A percentile compares a stretch with the other conserved stretches of the same genome.
These are phyloP conservation scores for Amanita muscaria DNA, from an alignment of 768 basidiomycete species.

Conservation along the genomic window DNA sequence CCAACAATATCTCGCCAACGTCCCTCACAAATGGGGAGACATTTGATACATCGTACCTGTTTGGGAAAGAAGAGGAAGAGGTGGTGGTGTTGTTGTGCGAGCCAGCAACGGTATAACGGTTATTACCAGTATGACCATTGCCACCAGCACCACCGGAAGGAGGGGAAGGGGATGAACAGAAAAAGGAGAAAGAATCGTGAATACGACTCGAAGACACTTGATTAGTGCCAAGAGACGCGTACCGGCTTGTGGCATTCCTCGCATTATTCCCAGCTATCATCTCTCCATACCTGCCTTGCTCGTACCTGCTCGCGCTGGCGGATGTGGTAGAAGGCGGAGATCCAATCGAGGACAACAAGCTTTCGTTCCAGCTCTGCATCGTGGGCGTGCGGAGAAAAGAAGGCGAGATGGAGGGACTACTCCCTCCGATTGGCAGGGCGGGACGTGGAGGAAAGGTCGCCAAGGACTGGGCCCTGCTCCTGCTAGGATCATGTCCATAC, in stretches of 20 bases:
- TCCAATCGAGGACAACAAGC: constrained; percentile 29
- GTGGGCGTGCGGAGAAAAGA: constrained; percentile 34
- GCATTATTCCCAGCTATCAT: constrained; percentile 46
- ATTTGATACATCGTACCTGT: constrained; percentile 56
- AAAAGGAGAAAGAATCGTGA: constrained; percentile 37
- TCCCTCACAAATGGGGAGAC: constrained; percentile 84
- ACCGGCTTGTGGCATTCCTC: constrained; percentile 40
- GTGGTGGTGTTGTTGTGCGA: too few relatives aligned
- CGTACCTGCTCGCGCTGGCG: constrained; percentile 54
- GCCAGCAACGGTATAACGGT: too few relatives aligned
- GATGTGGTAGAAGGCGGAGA: background rate
- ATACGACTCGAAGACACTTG: constrained; percentile 50
- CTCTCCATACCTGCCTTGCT: constrained; percentile 44
- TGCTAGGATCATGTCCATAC: constrained; percentile 52
- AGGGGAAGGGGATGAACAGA: constrained; percentile 31
- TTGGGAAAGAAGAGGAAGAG: constrained; percentile 24
- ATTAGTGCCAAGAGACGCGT: constrained; percentile 49
- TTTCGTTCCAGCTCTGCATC: constrained; percentile 55
- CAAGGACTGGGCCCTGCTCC: constrained; percentile 72
- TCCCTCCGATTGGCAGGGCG: constrained; percentile 33
- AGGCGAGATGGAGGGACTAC: constrained; percentile 33
- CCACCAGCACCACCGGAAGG: constrained; percentile 22
- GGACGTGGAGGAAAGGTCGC: constrained; percentile 43
- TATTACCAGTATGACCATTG: too few relatives aligned
- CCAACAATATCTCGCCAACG: constrained; percentile 67